A percentile compares a stretch with the other conserved stretches of the same genome.
Evolutionary conservation across 164 flowering plant species (phyloP).

Genomic region (Stephania cephalantha): DNA sequence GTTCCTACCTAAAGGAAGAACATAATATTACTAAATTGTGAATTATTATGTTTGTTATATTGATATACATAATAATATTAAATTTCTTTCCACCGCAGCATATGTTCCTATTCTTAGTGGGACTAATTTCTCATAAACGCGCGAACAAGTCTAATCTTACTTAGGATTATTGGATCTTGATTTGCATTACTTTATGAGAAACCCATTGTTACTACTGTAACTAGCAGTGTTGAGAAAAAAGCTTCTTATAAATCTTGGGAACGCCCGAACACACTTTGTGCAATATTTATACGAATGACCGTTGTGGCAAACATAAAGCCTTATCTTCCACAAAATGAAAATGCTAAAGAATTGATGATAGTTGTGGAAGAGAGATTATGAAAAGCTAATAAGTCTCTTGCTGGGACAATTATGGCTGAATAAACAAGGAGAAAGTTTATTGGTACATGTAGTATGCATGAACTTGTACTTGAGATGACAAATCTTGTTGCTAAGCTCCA

Average conservation of each 20-base stretch:
- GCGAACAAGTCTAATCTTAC: too few species aligned
- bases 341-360: constrained; percentile 12
- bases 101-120: too few species aligned
- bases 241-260: constrained; percentile 5
- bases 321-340: not conserved
- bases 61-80: too few species aligned
- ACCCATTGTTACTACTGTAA: not conserved
- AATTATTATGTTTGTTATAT: too few species aligned
- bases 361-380: constrained; percentile 3
- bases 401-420: constrained; percentile 14
- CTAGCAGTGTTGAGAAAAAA: not conserved
- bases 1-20: too few species aligned
- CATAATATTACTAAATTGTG: too few species aligned
- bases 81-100: too few species aligned
- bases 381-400: constrained; percentile 18
- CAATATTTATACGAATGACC: constrained; percentile 20
- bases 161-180: not conserved
- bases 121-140: too few species aligned
- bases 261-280: constrained; percentile 15
- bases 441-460: not conserved
- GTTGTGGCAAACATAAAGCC: constrained; percentile 14
- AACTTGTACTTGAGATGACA: constrained; percentile 11
- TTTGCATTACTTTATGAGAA: not conserved
- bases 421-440: constrained; percentile 16
- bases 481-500: too few species aligned